Conservation (phyloP, 1,139 yeast species). For the Hyphopichia pseudoburtonii region DNA sequence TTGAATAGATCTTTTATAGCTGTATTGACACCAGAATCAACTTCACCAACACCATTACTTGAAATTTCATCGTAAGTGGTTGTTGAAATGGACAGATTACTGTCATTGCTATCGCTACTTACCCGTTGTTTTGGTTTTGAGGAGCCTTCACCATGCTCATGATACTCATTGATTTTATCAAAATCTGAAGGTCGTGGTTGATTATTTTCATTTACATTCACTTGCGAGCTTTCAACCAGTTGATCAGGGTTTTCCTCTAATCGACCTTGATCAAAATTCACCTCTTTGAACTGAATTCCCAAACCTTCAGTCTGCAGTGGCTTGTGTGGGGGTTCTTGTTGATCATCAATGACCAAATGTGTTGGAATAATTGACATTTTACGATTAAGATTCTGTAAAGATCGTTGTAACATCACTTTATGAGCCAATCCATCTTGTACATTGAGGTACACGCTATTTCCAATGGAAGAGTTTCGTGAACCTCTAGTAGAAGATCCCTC, state of each 20-base stretch:
- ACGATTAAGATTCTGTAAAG: constrained; percentile 17
- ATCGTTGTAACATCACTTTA: constrained; percentile 10
- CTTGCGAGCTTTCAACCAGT: neutral
- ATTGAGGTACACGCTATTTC: constrained; percentile 24
- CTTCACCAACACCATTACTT: too few relatives aligned
- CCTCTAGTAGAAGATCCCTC: too few relatives aligned
- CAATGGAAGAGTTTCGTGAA: constrained; percentile 28
- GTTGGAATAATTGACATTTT: constrained; percentile 32
- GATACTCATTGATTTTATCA: too few relatives aligned
- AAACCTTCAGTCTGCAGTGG: neutral
- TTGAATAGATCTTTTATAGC: constrained; percentile 27
- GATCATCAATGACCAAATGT: constrained; percentile 19
- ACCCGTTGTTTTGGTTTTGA: too few relatives aligned
- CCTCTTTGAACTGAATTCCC: constrained; percentile 28
- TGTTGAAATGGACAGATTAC: too few relatives aligned
- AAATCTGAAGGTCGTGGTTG: neutral
- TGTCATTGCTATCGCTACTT: too few relatives aligned
- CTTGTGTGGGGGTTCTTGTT: neutral
- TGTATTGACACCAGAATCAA: too few relatives aligned
- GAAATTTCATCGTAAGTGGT: too few relatives aligned
- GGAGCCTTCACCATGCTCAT: too few relatives aligned
- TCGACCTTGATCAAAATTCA: constrained; percentile 20
- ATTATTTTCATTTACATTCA: neutral
- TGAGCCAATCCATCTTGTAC: constrained; percentile 15
- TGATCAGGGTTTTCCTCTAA: neutral